Percentiles rank a stretch among this genome's conserved stretches.
Evolutionary conservation across 164 flowering plant species (phyloP).

Genomic region (Magnolia kwangsiensis): DNA sequence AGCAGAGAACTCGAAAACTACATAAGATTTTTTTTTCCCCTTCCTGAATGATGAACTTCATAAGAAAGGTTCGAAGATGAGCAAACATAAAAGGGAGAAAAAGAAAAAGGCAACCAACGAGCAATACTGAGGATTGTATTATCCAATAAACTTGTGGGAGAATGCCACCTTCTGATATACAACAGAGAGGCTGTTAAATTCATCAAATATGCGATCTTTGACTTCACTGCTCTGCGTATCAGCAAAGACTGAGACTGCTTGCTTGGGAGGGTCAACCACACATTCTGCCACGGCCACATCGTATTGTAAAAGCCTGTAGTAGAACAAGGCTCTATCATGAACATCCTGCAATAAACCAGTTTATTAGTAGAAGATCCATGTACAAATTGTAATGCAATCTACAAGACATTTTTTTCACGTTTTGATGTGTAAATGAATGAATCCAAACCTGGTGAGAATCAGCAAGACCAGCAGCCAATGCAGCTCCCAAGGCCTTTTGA

Average conservation of each 20-base stretch:
- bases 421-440: background rate
- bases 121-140: background rate
- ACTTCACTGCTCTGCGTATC: constrained; percentile 94
- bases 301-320: constrained; percentile 88
- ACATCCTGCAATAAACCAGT: constrained; percentile 80
- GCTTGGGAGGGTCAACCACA: constrained; percentile 95
- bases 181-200: constrained; percentile 92
- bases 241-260: constrained; percentile 98
- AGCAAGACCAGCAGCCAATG: constrained; percentile 83
- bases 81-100: background rate
- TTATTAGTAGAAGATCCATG: constrained; percentile 12
- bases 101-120: background rate
- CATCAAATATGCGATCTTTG: constrained; percentile 97
- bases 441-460: constrained; percentile 86
- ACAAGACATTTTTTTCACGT: background rate
- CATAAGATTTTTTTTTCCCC: background rate
- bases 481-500: constrained; percentile 85
- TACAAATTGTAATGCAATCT: background rate
- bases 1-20: background rate
- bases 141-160: background rate
- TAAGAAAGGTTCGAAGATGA: background rate
- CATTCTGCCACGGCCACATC: constrained; percentile 72
- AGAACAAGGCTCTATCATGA: constrained; percentile 94
- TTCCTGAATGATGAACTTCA: background rate
- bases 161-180: constrained; percentile 81